A percentile compares a stretch with the other conserved stretches of the same genome.
Evolutionary conservation across 768 basidiomycete species (phyloP).

Genomic region (Agaricus sinodeliciosus): DNA sequence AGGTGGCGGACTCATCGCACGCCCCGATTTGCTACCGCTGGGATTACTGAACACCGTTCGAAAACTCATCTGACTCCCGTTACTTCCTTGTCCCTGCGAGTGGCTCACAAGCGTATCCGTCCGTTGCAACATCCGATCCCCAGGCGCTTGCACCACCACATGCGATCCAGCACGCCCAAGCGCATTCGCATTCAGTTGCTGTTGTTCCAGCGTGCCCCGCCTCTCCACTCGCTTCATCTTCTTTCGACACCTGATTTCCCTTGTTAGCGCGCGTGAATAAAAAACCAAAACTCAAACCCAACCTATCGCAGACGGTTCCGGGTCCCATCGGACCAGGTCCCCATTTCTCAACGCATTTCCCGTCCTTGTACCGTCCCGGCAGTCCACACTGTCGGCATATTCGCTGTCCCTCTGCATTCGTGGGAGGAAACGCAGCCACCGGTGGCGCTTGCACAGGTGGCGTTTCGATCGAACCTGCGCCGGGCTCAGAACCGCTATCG

Average conservation of each 20-base stretch:
- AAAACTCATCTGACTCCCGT: constrained; percentile 8
- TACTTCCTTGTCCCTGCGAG: constrained; percentile 1
- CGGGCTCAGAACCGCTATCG: neutral
- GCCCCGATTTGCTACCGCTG: constrained; percentile 1
- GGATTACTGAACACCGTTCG: neutral
- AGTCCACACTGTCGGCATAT: constrained; percentile 74
- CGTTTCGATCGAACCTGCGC: constrained; percentile 13
- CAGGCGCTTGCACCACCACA: constrained; percentile 1
- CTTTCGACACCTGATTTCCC: constrained; percentile 55
- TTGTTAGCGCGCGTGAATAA: neutral
- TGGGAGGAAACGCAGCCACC: constrained; percentile 31
- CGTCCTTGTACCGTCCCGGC: constrained; percentile 74
- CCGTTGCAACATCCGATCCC: constrained; percentile 1
- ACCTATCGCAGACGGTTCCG: constrained; percentile 79
- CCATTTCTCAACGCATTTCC: constrained; percentile 86
- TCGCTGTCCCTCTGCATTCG: constrained; percentile 60
- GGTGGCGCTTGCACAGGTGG: constrained; percentile 18
- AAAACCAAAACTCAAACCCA: constrained; percentile 14
- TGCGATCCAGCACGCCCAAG: constrained; percentile 13
- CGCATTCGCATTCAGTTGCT: constrained; percentile 24
- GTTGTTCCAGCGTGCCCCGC: constrained; percentile 54
- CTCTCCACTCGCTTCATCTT: constrained; percentile 84
- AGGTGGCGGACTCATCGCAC: constrained; percentile 7
- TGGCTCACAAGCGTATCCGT: constrained; percentile 11
- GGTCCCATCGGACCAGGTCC: constrained; percentile 80